These are phyloP conservation scores for Chrysoporthe deuterocubensis DNA, from an alignment of 2,329 filamentous ascomycete species.

Conservation along the genomic window DNA sequence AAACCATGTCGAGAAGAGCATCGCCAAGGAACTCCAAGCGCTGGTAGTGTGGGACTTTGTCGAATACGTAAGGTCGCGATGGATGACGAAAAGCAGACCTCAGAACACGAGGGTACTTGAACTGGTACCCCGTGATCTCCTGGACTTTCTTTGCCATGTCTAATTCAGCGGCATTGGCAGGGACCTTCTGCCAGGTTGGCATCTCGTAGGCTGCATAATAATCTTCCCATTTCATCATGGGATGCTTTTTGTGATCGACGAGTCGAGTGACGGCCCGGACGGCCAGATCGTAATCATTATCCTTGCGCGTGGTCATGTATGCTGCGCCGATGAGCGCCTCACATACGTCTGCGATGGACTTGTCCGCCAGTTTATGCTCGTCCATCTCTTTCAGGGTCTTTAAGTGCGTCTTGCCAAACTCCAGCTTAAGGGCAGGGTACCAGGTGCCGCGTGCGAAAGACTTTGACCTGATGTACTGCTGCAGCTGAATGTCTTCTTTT, in stretches of 20 bases:
- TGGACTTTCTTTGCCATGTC: slow-evolving; percentile 70
- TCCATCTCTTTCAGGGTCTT: slow-evolving; percentile 48
- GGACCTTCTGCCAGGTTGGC: slow-evolving; percentile 71
- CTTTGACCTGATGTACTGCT: slow-evolving; percentile 81
- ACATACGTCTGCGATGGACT: slow-evolving; percentile 91
- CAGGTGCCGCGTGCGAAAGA: slow-evolving; percentile 81
- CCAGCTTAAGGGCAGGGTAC: slow-evolving; percentile 82
- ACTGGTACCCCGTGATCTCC: slow-evolving; percentile 61
- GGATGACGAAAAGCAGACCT: slow-evolving; percentile 88
- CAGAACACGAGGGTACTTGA: slow-evolving; percentile 75
- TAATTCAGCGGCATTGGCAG: slow-evolving; percentile 67
- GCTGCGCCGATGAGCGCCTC: slow-evolving; percentile 93
- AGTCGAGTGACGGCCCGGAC: slow-evolving; percentile 69
- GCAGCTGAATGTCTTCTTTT: slow-evolving; percentile 56
- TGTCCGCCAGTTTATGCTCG: slow-evolving; percentile 77
- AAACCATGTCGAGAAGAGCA: slow-evolving; percentile 82
- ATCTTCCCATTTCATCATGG: slow-evolving; percentile 70
- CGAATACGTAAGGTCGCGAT: slow-evolving; percentile 75
- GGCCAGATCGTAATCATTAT: slow-evolving; percentile 57
- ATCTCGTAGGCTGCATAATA: slow-evolving; percentile 72
- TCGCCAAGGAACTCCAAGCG: slow-evolving; percentile 92
- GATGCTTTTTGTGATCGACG: slow-evolving; percentile 71
- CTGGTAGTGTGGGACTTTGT: slow-evolving; percentile 86
- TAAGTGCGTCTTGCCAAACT: slow-evolving; percentile 67
- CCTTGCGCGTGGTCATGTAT: slow-evolving; percentile 54